Percentiles rank a stretch among this genome's conserved stretches.
Evolutionary conservation across 2,329 filamentous ascomycete species (phyloP).

Genomic region (Aspergillus pseudoviridinutans): DNA sequence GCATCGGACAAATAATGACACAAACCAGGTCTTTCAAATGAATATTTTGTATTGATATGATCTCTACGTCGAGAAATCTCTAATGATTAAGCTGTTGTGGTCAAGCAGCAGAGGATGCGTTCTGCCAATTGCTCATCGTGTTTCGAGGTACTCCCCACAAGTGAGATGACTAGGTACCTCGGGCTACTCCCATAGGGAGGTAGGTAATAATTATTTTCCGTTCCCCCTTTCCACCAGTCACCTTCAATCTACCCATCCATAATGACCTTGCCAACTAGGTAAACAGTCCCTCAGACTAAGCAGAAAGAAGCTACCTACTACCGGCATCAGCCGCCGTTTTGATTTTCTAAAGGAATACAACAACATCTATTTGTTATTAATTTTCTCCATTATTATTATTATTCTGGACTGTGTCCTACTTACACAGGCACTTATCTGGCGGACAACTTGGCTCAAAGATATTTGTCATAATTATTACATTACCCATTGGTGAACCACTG

Average conservation of each 20-base stretch:
- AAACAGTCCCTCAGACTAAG: slow-evolving; percentile 2
- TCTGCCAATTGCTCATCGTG: not conserved
- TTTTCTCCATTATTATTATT: not conserved
- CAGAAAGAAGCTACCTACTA: slow-evolving; percentile 6
- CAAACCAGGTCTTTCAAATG: no score
- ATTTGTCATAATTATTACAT: slow-evolving; percentile 3
- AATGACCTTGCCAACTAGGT: not conserved
- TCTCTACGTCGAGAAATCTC: no score
- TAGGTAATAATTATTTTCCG: not conserved
- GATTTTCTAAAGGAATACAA: not conserved
- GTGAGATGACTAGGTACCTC: not conserved
- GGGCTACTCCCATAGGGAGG: not conserved
- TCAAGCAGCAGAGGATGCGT: not conserved
- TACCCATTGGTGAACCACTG: not conserved
- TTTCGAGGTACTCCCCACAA: not conserved
- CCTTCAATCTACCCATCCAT: not conserved
- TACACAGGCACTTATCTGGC: not conserved
- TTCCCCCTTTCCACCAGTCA: slow-evolving; percentile 13
- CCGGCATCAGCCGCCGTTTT: slow-evolving; percentile 24
- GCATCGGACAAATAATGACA: no score
- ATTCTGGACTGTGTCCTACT: not conserved
- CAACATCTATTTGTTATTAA: not conserved
- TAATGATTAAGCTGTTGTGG: not conserved
- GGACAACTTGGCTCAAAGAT: not conserved
- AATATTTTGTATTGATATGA: no score